Evolutionary conservation across 148 eudicot genomes (phyloP), one percentile per base, ranked within the genome.

Genomic region (Nepenthes mirabilis): DNA sequence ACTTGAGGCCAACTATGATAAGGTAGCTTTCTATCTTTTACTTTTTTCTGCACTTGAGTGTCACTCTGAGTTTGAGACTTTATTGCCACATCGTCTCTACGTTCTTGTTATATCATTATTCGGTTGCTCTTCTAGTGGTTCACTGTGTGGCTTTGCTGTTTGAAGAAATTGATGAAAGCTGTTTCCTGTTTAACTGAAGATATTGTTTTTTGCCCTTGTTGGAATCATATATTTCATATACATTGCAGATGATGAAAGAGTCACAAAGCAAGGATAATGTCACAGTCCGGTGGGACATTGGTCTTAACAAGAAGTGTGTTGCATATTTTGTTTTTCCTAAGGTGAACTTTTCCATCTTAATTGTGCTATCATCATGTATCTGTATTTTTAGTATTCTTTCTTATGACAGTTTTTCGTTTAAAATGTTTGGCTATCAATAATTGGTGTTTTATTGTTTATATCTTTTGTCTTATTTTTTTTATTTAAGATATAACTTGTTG

Each of bases 1-100:
- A 83, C 89, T 93, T 64, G 98, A 93, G 77, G 98, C 98, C 62
- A 96, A 93, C 72, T 93, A 93, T 70, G 98, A 91, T 74, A 88
- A 91, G 70, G 98, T 91, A 70, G n/a, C 66, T 76, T 60, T 13
- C 54, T 14, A 12, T 58, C 6, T 33, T 23, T 2, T 47, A n/a
- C 37, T 1, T 11, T 47, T 37, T 14, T 11, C 14, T 47, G 6
- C 32, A 7, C 13, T 23, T 43, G 4, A 13, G 5, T 34, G 2
- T 47, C 12, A 37, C 11, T 47, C 36, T n/a, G 1, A 8, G 13
- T 49, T 5, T 35, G 37, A 7, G 3, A 34, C 36, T 33, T 33
- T 8, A 3, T 23, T 55, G 32, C 14, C 2, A 49, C 3, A 2
- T 6, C 52, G 6, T 49, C 52, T 49, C 52, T 3, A 49, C 13